phyloP scores from a whole-genome alignment of 441 rosid species.

The Rhodomyrtus psidioides region DNA sequence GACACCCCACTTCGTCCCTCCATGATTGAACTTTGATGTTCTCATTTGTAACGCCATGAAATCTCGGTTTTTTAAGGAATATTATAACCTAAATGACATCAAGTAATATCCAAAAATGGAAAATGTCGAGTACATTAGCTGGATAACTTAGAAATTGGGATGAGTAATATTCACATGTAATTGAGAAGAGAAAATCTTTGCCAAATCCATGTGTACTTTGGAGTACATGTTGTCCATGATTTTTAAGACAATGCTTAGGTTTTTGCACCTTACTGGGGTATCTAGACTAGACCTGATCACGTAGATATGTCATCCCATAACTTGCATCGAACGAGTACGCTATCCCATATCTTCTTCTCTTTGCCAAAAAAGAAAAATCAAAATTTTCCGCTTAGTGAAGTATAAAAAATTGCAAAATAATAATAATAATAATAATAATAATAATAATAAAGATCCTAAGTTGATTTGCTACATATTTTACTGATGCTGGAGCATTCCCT shows the following conservation, averaged over 20 bases:
- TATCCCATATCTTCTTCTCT: no score
- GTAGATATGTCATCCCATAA: no score
- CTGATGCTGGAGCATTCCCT: no score
- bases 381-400: no score
- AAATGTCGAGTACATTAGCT: neutral
- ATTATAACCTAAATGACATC: neutral
- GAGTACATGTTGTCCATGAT: neutral
- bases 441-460: neutral
- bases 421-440: neutral
- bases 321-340: no score
- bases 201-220: neutral
- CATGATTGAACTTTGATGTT: neutral
- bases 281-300: no score
- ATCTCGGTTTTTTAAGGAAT: neutral
- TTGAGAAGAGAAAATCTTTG: neutral
- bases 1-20: neutral
- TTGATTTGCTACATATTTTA: neutral
- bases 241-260: neutral
- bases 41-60: neutral
- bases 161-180: neutral
- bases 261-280: neutral
- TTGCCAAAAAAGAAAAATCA: no score
- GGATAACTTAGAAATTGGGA: neutral
- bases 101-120: neutral
- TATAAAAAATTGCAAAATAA: neutral